Evolutionary conservation across 352 stramenopile genomes (phyloP).

Genomic region (Halophytophthora batemanensis): DNA sequence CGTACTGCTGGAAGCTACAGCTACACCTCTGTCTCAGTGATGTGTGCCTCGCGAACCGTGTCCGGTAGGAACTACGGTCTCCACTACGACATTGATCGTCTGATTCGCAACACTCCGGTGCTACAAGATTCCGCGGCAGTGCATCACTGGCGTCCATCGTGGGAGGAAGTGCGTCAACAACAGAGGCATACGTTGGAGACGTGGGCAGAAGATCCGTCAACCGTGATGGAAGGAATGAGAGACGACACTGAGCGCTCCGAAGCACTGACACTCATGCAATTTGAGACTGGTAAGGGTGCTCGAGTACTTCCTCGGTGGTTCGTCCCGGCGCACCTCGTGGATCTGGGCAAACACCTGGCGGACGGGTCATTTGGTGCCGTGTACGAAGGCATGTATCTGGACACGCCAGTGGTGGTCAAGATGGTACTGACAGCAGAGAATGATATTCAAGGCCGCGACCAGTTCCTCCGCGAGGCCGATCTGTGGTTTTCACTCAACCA

Average conservation of each 20-base stretch:
- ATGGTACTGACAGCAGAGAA: neutral
- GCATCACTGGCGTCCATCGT: neutral
- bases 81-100: neutral
- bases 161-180: neutral
- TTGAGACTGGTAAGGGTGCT: constrained; percentile 23
- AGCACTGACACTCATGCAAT: constrained; percentile 25
- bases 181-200: neutral
- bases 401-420: neutral
- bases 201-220: neutral
- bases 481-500: constrained; percentile 17
- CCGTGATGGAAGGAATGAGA: constrained; percentile 6
- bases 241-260: constrained; percentile 13
- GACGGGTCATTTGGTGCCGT: neutral
- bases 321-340: constrained; percentile 2
- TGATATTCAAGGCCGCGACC: neutral
- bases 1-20: neutral
- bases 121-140: neutral
- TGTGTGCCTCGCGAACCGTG: neutral
- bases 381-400: neutral
- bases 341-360: neutral
- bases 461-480: constrained; percentile 15
- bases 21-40: neutral
- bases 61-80: neutral
- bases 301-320: constrained; percentile 18
- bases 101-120: neutral